Evolutionary conservation across 176 grass and related monocot genomes (phyloP).

Genomic region (Dactylis glomerata): DNA sequence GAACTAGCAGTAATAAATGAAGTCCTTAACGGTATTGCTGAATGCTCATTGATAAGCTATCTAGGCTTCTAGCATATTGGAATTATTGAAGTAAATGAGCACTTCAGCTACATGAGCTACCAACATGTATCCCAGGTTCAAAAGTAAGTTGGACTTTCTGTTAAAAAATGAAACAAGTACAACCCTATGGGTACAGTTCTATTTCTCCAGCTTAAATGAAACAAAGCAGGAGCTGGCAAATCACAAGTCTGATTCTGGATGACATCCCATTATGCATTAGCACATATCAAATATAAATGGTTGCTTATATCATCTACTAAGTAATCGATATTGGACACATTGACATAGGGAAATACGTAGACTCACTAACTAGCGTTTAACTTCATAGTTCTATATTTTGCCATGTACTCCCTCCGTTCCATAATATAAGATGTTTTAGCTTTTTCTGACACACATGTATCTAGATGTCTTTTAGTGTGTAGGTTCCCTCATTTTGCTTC

Average conservation of each 20-base stretch:
- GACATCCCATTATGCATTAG: slow-evolving; percentile 6
- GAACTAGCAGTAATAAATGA: background rate
- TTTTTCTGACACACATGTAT: no score
- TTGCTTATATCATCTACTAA: background rate
- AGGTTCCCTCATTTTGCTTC: no score
- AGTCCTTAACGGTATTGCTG: background rate
- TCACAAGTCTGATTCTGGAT: background rate
- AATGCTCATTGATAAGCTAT: background rate
- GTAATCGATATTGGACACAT: background rate
- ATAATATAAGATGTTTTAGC: no score
- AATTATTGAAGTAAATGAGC: slow-evolving; percentile 2
- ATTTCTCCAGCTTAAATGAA: background rate
- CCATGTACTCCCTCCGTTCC: no score
- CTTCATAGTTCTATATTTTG: background rate
- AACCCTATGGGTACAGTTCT: background rate
- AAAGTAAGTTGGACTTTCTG: background rate
- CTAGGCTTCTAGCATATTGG: background rate
- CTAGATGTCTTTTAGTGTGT: no score
- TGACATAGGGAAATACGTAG: background rate
- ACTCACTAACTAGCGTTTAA: background rate
- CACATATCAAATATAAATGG: background rate
- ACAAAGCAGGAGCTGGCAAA: background rate
- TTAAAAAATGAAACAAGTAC: background rate
- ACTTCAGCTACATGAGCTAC: background rate
- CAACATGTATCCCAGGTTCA: background rate